These are phyloP conservation scores for Alternaria sp. DNA, from an alignment of 2,329 filamentous ascomycete species.

Conservation along the genomic window DNA sequence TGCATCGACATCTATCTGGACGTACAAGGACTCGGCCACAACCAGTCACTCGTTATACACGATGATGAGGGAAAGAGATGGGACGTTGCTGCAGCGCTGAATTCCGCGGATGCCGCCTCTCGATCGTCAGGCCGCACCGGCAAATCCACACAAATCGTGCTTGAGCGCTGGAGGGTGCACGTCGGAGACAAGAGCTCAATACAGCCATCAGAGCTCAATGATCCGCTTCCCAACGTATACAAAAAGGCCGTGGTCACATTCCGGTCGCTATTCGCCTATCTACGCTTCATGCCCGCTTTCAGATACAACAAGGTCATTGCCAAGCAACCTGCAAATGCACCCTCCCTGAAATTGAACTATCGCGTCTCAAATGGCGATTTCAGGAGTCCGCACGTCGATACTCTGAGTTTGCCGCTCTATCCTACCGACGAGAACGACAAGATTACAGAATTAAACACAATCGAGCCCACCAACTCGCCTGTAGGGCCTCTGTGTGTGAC, in stretches of 20 bases:
- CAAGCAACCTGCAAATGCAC: conserved; percentile 71
- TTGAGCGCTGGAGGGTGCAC: conserved; percentile 92
- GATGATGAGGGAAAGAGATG: conserved; percentile 92
- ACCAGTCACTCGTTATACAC: conserved; percentile 85
- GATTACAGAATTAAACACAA: conserved; percentile 71
- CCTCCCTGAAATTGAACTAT: conserved; percentile 77
- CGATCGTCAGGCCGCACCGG: conserved; percentile 58
- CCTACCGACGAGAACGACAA: conserved; percentile 63
- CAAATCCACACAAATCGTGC: conserved; percentile 73
- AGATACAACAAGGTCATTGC: conserved; percentile 80
- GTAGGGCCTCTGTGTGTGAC: conserved; percentile 83
- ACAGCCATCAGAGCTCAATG: conserved; percentile 66
- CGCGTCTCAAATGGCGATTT: conserved; percentile 74
- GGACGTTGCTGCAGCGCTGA: conserved; percentile 88
- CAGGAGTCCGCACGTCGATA: conserved; percentile 67
- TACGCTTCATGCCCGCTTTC: conserved; percentile 85
- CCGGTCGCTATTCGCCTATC: conserved; percentile 83
- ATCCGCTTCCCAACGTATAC: conserved; percentile 85
- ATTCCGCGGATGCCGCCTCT: conserved; percentile 62
- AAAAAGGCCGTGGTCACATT: conserved; percentile 98
- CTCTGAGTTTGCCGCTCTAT: conserved; percentile 74
- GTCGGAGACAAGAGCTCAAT: conserved; percentile 68
- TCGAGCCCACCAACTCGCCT: conserved; percentile 86
- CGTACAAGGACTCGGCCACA: conserved; percentile 78
- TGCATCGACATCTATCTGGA: conserved; percentile 93